These are phyloP conservation scores for Isatis tinctoria DNA, from an alignment of 345 rosid species.

Conservation along the genomic window DNA sequence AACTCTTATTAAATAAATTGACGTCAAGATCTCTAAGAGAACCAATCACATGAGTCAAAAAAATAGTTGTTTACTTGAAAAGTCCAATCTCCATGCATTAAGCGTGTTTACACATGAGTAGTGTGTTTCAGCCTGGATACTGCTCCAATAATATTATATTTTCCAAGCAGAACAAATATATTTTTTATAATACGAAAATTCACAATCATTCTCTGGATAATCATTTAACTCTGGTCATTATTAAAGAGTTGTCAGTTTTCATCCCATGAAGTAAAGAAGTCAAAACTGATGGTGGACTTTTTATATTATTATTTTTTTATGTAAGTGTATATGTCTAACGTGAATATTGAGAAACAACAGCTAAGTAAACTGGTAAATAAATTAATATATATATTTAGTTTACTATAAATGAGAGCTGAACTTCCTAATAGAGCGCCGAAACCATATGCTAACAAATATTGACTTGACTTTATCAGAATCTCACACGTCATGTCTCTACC, in stretches of 20 bases:
- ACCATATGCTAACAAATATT: not conserved
- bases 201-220: not conserved
- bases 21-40: not conserved
- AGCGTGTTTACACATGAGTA: not conserved
- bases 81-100: not conserved
- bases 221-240: not conserved
- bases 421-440: conserved; percentile 11
- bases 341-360: not conserved
- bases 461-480: not conserved
- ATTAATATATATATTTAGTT: not conserved
- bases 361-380: not conserved
- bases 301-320: not conserved
- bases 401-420: not conserved
- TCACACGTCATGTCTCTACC: not conserved
- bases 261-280: not conserved
- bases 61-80: not conserved
- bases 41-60: conserved; percentile 3
- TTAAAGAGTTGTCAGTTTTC: not conserved
- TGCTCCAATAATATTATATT: too few species aligned
- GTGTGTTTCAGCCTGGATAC: too few species aligned
- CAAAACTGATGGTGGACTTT: not conserved
- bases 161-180: not conserved
- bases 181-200: too few species aligned
- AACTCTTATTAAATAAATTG: conserved; percentile 12
- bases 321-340: not conserved